Conservation (phyloP, 2,329 filamentous ascomycete genomes). For the Coniochaeta ligniaria region DNA sequence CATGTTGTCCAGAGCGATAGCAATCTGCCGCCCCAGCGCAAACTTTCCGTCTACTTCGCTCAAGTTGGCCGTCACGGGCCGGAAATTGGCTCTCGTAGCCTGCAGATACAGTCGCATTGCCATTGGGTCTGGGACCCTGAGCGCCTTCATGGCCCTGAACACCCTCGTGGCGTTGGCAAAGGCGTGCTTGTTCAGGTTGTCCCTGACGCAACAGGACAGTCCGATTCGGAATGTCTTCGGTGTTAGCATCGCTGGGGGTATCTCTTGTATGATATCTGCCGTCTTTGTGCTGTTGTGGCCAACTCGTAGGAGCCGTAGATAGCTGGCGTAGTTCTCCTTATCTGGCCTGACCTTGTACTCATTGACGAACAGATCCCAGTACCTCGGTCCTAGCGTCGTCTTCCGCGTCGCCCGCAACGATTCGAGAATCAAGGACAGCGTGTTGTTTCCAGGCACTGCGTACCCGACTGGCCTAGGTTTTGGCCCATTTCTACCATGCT, state of each 20-base stretch:
- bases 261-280: conserved; percentile 48
- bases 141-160: conserved; percentile 53
- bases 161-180: conserved; percentile 59
- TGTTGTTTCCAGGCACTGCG: conserved; percentile 43
- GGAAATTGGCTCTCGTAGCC: conserved; percentile 41
- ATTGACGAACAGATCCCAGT: conserved; percentile 69
- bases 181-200: conserved; percentile 67
- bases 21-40: conserved; percentile 42
- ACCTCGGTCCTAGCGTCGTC: conserved; percentile 57
- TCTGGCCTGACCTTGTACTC: conserved; percentile 63
- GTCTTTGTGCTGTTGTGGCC: conserved; percentile 59
- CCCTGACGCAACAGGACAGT: conserved; percentile 65
- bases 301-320: conserved; percentile 59
- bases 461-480: conserved; percentile 17
- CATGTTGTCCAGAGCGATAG: conserved; percentile 40
- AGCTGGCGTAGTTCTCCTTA: conserved; percentile 58
- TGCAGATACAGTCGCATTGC: conserved; percentile 50
- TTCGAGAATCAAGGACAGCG: conserved; percentile 62
- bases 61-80: conserved; percentile 20
- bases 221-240: conserved; percentile 61
- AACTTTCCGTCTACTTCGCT: conserved; percentile 22
- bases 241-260: conserved; percentile 37
- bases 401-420: conserved; percentile 54
- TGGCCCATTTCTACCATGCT: not conserved
- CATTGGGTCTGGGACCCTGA: conserved; percentile 39